Conservation (phyloP, 306 rosid species). For the Dalbergia oliveri region DNA sequence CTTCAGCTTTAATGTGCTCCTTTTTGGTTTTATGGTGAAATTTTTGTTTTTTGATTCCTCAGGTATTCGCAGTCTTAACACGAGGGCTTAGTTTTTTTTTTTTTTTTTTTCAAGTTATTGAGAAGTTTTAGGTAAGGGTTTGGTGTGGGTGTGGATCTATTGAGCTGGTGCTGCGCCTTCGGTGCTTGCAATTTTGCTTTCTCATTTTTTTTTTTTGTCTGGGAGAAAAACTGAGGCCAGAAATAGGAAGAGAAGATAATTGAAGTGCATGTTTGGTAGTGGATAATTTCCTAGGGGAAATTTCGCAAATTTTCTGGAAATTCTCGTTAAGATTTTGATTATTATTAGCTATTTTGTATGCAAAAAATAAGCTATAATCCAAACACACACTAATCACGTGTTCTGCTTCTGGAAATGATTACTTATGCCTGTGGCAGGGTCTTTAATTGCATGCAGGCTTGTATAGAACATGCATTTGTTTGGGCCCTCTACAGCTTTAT, state of each 20-base stretch:
- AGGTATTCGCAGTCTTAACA: background rate
- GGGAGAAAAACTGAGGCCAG: conserved; percentile 18
- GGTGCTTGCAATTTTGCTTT: background rate
- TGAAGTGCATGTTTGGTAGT: background rate
- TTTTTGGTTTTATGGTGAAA: background rate
- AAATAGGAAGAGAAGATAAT: background rate
- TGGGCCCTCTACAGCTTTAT: background rate
- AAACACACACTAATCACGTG: background rate
- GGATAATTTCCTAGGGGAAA: too few relatives aligned
- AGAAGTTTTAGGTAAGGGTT: background rate
- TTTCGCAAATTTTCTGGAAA: too few relatives aligned
- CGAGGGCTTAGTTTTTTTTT: background rate
- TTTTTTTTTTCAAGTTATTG: background rate
- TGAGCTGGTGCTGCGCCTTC: conserved; percentile 4
- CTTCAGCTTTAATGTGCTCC: conserved; percentile 27
- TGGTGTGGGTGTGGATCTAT: conserved; percentile 42
- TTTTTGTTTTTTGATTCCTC: too few relatives aligned
- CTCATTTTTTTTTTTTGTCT: background rate
- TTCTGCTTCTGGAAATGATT: background rate
- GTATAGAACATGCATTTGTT: conserved; percentile 15
- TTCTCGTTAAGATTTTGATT: too few relatives aligned
- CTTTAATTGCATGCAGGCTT: too few relatives aligned
- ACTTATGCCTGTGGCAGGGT: background rate
- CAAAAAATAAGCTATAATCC: background rate
- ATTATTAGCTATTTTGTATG: background rate